phyloP scores from a whole-genome alignment of 768 basidiomycete genomes.

The Tubosaeta sp. region DNA sequence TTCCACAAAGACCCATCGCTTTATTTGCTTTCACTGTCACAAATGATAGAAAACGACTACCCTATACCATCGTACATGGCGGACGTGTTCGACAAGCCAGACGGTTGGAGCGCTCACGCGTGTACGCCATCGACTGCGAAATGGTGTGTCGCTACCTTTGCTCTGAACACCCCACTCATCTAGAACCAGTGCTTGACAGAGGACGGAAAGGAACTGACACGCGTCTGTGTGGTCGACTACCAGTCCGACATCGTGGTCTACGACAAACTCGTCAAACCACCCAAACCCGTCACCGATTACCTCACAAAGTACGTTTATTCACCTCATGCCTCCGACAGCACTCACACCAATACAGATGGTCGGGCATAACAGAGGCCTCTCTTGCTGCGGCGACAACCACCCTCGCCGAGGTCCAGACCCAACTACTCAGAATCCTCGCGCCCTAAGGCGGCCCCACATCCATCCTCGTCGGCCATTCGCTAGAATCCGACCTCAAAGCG shows the following conservation, averaged over 20 bases:
- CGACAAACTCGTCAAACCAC: conserved; percentile 87
- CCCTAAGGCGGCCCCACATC: conserved; percentile 49
- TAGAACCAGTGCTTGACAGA: conserved; percentile 72
- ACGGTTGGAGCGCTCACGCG: conserved; percentile 62
- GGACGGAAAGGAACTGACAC: conserved; percentile 84
- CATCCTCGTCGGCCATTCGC: conserved; percentile 90
- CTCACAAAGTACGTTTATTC: conserved; percentile 65
- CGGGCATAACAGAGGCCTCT: conserved; percentile 81
- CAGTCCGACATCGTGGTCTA: conserved; percentile 68
- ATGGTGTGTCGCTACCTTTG: conserved; percentile 59
- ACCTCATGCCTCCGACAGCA: too few relatives aligned
- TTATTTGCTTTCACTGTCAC: conserved; percentile 72
- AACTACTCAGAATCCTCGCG: conserved; percentile 61
- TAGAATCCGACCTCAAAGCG: conserved; percentile 90
- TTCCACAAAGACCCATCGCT: conserved; percentile 60
- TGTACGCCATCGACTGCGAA: conserved; percentile 93
- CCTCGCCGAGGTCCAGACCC: conserved; percentile 70
- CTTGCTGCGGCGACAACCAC: conserved; percentile 72
- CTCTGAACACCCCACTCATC: not conserved
- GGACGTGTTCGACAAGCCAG: conserved; percentile 57
- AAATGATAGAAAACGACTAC: conserved; percentile 95
- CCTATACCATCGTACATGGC: conserved; percentile 83
- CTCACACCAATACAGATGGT: conserved; percentile 58
- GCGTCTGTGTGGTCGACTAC: conserved; percentile 82
- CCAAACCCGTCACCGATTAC: conserved; percentile 83